phyloP scores from a whole-genome alignment of 2,329 filamentous ascomycete genomes.

The Arthrobotrys sinensis region DNA sequence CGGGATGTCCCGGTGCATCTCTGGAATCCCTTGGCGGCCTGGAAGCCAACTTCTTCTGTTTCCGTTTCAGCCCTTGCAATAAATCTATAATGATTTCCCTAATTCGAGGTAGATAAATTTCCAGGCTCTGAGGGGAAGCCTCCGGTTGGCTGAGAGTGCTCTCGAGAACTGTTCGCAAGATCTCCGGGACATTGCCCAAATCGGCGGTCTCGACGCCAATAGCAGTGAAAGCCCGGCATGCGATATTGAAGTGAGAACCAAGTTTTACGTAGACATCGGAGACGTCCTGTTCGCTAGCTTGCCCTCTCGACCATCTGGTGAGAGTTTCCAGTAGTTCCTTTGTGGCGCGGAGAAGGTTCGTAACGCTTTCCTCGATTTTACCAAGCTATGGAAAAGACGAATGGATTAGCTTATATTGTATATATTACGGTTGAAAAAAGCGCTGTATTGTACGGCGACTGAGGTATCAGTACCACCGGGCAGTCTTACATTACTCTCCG shows the following conservation, averaged over 20 bases:
- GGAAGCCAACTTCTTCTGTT: slow-evolving; percentile 83
- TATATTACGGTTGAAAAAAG: slow-evolving; percentile 4
- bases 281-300: slow-evolving; percentile 92
- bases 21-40: slow-evolving; percentile 70
- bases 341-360: slow-evolving; percentile 95
- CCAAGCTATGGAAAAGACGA: slow-evolving; percentile 73
- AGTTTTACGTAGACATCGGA: slow-evolving; percentile 98
- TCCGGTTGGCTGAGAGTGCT: slow-evolving; percentile 92
- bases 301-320: slow-evolving; percentile 95
- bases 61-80: slow-evolving; percentile 94
- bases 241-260: slow-evolving; percentile 99
- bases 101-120: slow-evolving; percentile 93
- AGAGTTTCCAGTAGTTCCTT: slow-evolving; percentile 98
- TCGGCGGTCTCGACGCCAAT: slow-evolving; percentile 97
- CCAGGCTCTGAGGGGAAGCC: slow-evolving; percentile 91
- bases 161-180: slow-evolving; percentile 90
- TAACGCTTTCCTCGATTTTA: slow-evolving; percentile 99
- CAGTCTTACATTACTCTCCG: slow-evolving; percentile 54
- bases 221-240: slow-evolving; percentile 93
- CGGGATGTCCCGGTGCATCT: slow-evolving; percentile 59
- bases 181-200: slow-evolving; percentile 93
- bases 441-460: slow-evolving; percentile 4
- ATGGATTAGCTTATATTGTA: slow-evolving; percentile 33
- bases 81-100: slow-evolving; percentile 99
- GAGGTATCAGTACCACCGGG: background rate